Evolutionary conservation across 345 rosid species (phyloP).

Genomic region (Mallotus nudiflorus): DNA sequence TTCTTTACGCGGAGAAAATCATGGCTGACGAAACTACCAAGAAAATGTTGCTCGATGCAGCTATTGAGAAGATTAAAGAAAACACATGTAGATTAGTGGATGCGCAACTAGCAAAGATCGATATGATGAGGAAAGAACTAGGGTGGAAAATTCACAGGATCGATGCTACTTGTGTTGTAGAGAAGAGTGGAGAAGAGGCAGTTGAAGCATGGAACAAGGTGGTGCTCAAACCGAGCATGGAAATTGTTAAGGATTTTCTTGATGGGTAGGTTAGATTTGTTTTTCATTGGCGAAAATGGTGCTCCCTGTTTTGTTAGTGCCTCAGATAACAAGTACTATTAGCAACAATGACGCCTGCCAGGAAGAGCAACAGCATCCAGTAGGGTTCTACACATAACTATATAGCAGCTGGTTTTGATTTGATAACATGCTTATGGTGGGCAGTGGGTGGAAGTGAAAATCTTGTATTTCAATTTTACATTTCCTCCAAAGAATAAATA

Average conservation of each 20-base stretch:
- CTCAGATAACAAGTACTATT: no score
- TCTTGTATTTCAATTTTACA: no score
- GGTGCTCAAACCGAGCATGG: conserved; percentile 5
- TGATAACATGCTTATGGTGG: no score
- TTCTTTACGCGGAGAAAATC: conserved; percentile 8
- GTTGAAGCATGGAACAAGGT: conserved; percentile 20
- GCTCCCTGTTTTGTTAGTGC: no score
- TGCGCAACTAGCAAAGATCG: conserved; percentile 32
- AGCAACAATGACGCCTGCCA: no score
- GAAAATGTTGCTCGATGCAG: conserved; percentile 18
- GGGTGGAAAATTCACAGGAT: conserved; percentile 32
- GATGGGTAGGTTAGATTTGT: not conserved
- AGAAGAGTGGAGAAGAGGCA: conserved; percentile 11
- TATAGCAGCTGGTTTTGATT: no score
- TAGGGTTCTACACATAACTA: no score
- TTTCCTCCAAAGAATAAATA: no score
- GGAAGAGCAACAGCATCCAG: no score
- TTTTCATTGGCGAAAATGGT: no score
- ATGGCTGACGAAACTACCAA: not conserved
- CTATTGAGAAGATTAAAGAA: conserved; percentile 29
- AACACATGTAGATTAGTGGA: conserved; percentile 29
- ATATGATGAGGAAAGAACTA: conserved; percentile 10
- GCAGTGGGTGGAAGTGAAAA: no score
- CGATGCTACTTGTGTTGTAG: conserved; percentile 22
- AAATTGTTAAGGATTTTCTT: not conserved